Base-by-base conservation (phyloP, 768 basidiomycete species). In the Suillus brevipes region DNA sequence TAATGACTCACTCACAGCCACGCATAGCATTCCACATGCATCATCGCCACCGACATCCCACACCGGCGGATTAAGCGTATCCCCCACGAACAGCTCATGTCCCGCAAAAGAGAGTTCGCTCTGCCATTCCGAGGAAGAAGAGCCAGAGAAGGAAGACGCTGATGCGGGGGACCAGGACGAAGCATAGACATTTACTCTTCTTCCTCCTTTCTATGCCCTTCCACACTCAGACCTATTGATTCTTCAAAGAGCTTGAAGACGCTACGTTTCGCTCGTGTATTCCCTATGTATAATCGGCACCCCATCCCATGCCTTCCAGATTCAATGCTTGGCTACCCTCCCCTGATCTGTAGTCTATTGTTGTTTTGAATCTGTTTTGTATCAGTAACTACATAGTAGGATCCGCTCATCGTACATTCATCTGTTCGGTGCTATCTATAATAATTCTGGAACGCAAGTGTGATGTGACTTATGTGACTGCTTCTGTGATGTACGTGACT, bases 11-110 rank as follows among this genome's bases (percentile, higher is more conserved):
- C 59, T 38, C 60, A 28, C 55, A 58, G 28, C 42, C 31, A 50
- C 61, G 45, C 57, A 72, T 69, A 96, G 94, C 74, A 95, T 97
- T 72, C 94, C 94, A 13, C 94, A 97, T 79, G 94, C 94, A 56
- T 91, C 92, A 28, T 89, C 88, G 40, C 88, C 91, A 13, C 84
- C 85, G 60, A 78, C 75, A 31, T 79, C 80, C 58, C 83, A 83
- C 68, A 84, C 85, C 65, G 79, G 82, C 61, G 78, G 82, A 52
- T 80, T 91, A 50, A 91, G 89, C 34, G 81, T 89, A 65, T 92
- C 90, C 20, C 91, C 91, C n/a, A 91, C 88, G 31, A 89, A 87
- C 68, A 83, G 85, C 9, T 83, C 83, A 49, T 88, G 85, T 70
- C 85, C 89, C 1, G 81, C 87, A 62, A 89, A 89, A 74, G 91